Evolutionary conservation across 306 rosid genomes (phyloP).

Genomic region (Fagus crenata): DNA sequence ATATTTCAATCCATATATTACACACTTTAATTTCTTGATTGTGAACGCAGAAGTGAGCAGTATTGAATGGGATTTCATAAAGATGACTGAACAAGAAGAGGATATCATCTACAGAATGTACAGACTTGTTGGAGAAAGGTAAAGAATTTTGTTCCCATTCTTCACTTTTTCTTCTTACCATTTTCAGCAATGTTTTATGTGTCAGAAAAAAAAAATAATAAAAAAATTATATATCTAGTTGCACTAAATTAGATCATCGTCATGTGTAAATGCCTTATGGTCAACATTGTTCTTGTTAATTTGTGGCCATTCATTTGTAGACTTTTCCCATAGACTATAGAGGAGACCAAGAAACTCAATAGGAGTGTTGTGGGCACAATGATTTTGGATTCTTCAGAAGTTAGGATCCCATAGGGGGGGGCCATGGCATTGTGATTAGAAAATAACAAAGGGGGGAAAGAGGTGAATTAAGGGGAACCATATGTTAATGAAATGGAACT

Average conservation of each 20-base stretch:
- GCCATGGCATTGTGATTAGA: background rate
- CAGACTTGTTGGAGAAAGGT: slow-evolving; percentile 58
- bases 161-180: no score
- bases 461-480: background rate
- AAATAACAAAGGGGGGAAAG: background rate
- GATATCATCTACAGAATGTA: slow-evolving; percentile 64
- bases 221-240: no score
- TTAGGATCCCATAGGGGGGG: background rate
- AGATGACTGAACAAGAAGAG: slow-evolving; percentile 55
- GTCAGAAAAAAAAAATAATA: no score
- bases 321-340: background rate
- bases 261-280: background rate
- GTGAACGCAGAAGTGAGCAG: slow-evolving; percentile 53
- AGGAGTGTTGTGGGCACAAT: background rate
- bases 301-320: background rate
- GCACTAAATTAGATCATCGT: background rate
- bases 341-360: background rate
- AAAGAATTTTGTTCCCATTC: background rate
- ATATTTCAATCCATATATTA: background rate
- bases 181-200: background rate
- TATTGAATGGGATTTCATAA: slow-evolving; percentile 39
- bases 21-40: background rate
- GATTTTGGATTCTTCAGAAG: background rate
- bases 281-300: background rate
- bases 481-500: background rate